Base-by-base conservation (phyloP, 805 yeast species). In the Monosporozyma siamensis region DNA sequence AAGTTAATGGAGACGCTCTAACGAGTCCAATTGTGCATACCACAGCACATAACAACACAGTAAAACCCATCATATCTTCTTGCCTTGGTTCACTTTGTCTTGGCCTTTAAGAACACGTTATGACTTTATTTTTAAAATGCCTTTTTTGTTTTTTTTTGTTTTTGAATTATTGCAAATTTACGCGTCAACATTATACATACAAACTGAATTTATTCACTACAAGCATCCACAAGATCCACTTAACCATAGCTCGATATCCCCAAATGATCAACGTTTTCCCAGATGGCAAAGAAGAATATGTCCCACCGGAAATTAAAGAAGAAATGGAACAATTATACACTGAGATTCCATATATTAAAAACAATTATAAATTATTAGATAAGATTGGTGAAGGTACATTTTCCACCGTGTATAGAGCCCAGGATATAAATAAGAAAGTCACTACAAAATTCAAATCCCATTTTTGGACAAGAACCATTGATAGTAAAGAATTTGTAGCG, bases 351-450 rank as follows among this genome's bases (percentile, higher is more conserved):
- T 69, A 69, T 0, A 61, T 85, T 29, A 61, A 58, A 17, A 47
- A 38, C 27, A 54, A 51, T 3, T 76, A 72, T 51, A 59, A 59
- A 36, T 53, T 75, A 15, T 43, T 69, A 4, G 68, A 68, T 40
- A 71, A 72, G 54, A 72, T 84, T 48, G 94, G 94, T 12, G 92
- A 84, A 59, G 94, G 94, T 22, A 89, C 94, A 0, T 84, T 84
- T 50, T 81, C 89, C 2, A 71, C 76, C 10, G 94, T 84, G 12
- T 80, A 79, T 61, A 74, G 75, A 43, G 89, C 87, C 25, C 38
- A 49, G 18, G 66, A 66, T 43, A 37, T 63, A n/a, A 59, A 58
- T 50, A 66, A 65, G 2, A 64, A 56, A 36, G 49, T 58, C 27
- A 49, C 60, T 15, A 44, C 45, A 34, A 53, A 50, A 34, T 55